Conservation (phyloP, 192 early-diverging fungal species). For the Piromyces sp. region DNA sequence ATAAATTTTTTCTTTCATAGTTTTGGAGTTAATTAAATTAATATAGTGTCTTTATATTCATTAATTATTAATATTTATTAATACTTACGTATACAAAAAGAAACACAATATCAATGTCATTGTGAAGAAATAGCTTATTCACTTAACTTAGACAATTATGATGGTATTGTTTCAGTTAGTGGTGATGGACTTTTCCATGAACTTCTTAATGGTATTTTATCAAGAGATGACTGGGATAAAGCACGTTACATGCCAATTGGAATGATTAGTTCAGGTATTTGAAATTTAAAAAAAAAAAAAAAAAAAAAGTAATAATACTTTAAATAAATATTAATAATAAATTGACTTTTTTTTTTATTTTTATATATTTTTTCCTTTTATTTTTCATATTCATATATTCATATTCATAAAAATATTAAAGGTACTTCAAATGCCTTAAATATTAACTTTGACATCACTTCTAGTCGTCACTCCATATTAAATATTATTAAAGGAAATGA, state of each 20-base stretch:
- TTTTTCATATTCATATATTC: too few relatives aligned
- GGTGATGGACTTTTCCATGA: slow-evolving; percentile 74
- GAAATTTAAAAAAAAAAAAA: too few relatives aligned
- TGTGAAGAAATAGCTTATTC: slow-evolving; percentile 40
- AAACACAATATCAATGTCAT: slow-evolving; percentile 36
- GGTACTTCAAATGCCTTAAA: not conserved
- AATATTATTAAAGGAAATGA: not conserved
- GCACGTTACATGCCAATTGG: slow-evolving; percentile 32
- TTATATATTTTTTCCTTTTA: too few relatives aligned
- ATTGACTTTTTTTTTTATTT: too few relatives aligned
- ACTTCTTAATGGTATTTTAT: slow-evolving; percentile 60
- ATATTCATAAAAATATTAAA: too few relatives aligned
- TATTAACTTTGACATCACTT: not conserved
- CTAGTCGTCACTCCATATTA: not conserved
- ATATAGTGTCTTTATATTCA: too few relatives aligned
- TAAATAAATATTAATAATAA: too few relatives aligned
- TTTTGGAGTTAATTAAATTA: too few relatives aligned
- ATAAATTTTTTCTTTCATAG: too few relatives aligned
- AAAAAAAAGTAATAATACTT: too few relatives aligned
- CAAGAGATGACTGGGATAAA: slow-evolving; percentile 38
- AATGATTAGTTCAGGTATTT: not conserved
- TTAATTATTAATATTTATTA: too few relatives aligned
- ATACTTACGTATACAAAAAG: slow-evolving; percentile 9
- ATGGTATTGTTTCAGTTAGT: slow-evolving; percentile 43
- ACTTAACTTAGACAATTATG: slow-evolving; percentile 31